Evolutionary conservation across 2,329 filamentous ascomycete species (phyloP).

Genomic region (Tolypocladium ophioglossoides): DNA sequence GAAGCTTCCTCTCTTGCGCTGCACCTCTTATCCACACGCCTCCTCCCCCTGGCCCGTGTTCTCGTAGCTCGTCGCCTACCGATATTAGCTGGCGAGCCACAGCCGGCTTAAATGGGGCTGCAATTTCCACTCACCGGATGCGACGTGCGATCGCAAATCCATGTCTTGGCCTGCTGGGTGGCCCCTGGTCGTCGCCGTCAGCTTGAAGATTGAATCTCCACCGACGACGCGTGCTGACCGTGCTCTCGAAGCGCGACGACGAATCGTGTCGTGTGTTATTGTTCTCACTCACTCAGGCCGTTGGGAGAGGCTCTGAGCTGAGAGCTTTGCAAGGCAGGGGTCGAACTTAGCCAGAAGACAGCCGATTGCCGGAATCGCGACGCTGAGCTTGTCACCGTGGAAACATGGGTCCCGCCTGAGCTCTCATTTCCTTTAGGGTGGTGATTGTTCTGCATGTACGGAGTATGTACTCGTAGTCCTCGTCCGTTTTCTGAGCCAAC

Average conservation of each 20-base stretch:
- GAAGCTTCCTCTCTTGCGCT: not conserved
- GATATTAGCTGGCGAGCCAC: conserved; percentile 1
- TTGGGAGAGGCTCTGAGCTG: not conserved
- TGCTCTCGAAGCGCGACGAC: not conserved
- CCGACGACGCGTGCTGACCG: not conserved
- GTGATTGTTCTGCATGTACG: no score
- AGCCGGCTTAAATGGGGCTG: conserved; percentile 1
- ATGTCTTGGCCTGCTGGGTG: not conserved
- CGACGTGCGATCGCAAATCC: not conserved
- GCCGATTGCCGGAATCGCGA: not conserved
- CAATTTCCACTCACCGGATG: conserved; percentile 3
- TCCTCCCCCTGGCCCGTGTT: not conserved
- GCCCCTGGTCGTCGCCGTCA: not conserved
- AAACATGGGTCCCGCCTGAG: not conserved
- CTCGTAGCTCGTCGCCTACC: not conserved
- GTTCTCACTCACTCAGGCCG: not conserved
- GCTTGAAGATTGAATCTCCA: not conserved
- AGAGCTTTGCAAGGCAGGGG: not conserved
- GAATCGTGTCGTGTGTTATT: not conserved
- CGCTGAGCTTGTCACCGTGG: not conserved
- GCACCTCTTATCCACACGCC: not conserved
- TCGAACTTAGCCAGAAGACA: no score
- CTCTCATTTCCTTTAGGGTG: not conserved
- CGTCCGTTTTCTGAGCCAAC: no score
- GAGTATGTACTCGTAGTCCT: no score